These are phyloP conservation scores for Xerocomellus intermedius DNA, from an alignment of 768 basidiomycete species.

Conservation along the genomic window DNA sequence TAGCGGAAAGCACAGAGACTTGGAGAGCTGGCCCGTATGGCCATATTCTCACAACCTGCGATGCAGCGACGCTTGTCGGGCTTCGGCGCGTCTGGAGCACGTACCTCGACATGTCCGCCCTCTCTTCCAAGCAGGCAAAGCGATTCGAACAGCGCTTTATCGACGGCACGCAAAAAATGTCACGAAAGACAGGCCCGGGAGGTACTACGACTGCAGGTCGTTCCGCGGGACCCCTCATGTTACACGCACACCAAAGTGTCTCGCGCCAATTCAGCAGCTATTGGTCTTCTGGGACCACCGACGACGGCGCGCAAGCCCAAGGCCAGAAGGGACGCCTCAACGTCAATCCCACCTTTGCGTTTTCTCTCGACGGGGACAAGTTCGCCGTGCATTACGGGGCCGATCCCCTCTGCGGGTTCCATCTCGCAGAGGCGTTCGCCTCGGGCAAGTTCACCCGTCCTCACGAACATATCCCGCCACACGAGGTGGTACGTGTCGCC, in stretches of 20 bases:
- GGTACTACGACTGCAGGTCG: slow-evolving; percentile 16
- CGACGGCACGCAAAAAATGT: slow-evolving; percentile 10
- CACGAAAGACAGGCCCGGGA: background rate
- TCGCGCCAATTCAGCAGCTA: slow-evolving; percentile 20
- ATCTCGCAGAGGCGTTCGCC: slow-evolving; percentile 27
- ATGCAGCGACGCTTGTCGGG: slow-evolving; percentile 16
- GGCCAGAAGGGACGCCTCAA: background rate
- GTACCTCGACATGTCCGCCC: slow-evolving; percentile 12
- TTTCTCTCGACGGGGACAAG: slow-evolving; percentile 25
- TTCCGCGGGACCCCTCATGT: slow-evolving; percentile 27
- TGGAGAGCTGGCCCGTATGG: slow-evolving; percentile 29
- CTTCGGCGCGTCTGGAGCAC: slow-evolving; percentile 22
- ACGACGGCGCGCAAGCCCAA: background rate
- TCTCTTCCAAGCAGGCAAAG: slow-evolving; percentile 6
- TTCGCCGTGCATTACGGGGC: slow-evolving; percentile 31
- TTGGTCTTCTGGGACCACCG: slow-evolving; percentile 23
- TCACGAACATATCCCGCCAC: background rate
- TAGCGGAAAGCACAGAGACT: slow-evolving; percentile 13
- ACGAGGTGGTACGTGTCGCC: slow-evolving; percentile 15
- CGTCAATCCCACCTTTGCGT: slow-evolving; percentile 30
- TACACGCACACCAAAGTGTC: background rate
- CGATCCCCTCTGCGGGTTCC: slow-evolving; percentile 29
- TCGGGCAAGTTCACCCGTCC: slow-evolving; percentile 7
- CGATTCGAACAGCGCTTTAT: slow-evolving; percentile 10
- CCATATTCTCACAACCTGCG: slow-evolving; percentile 22